Base-by-base conservation (phyloP, 768 basidiomycete genomes). In the Clitopilus passeckerianus region DNA sequence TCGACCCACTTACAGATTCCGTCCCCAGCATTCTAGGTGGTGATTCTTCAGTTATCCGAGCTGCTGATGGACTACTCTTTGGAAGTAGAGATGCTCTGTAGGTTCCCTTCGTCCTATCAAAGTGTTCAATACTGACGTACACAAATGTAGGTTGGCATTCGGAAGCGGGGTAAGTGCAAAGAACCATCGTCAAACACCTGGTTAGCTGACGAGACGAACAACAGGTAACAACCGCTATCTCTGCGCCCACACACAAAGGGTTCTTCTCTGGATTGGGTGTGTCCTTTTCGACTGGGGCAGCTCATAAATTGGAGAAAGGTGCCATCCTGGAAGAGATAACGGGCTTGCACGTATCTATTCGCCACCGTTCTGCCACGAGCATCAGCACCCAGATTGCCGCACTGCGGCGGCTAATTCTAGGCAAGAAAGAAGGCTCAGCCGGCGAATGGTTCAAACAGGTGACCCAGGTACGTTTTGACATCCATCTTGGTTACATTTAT, bases 381-480 rank as follows among this genome's bases (percentile, higher is more conserved):
- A 78, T 93, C 30, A 93, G 93, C 71, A 89, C 87, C n/a, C 86
- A 93, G 64, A 86, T 96, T 61, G 87, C 87, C 14, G 77, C 84
- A 4, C 74, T 97, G 50, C 81, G 93, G 1, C 75, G 80, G 7
- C 74, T 93, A 37, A 75, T 96, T 7, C 73, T 87, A 8, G 75
- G 71, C 23, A 71, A 78, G 14, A 60, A 66, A 1, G 68, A 71
- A 41, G 76, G 74, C 41, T 73, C 68, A 22, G 61, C 78, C 3
- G 80, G 77, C 0, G 59, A 73, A 41, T 80, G 78, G 71, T 81
- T 86, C 61, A 67, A 74, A 52, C 72, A 75, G 68, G 80, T 83
- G 27, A 69, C 68, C 22, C 66, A 77, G 64, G 83, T 82, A 35
- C 37, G 72, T 60, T 6, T 23, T 43, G 34, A 15, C 27, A 30